Evolutionary conservation across 1,139 yeast genomes (phyloP).

Genomic region (Debaryomycetaceae sp.): DNA sequence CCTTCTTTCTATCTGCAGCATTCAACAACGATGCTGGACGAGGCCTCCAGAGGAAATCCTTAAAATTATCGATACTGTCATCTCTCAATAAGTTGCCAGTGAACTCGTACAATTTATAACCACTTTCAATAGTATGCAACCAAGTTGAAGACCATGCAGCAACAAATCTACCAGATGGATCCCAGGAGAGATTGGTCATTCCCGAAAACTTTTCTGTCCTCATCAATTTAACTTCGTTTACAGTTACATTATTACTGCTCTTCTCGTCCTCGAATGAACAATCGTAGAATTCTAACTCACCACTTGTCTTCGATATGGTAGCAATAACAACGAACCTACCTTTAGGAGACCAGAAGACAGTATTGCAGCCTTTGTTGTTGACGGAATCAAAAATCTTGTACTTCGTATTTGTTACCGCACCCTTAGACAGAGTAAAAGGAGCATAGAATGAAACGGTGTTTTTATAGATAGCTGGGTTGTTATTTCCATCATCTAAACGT

Average conservation of each 20-base stretch:
- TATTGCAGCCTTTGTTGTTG: conserved; percentile 65
- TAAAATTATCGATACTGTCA: conserved; percentile 78
- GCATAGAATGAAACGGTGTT: conserved; percentile 80
- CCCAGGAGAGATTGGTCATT: conserved; percentile 88
- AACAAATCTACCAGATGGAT: conserved; percentile 89
- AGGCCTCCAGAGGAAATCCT: conserved; percentile 95
- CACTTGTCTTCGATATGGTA: conserved; percentile 58
- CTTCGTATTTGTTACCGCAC: conserved; percentile 34
- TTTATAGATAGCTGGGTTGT: conserved; percentile 68
- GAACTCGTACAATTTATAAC: conserved; percentile 83
- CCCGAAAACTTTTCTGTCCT: conserved; percentile 69
- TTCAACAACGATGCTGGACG: conserved; percentile 80
- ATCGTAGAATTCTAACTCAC: conserved; percentile 85
- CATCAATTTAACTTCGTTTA: conserved; percentile 61
- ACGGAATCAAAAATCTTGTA: conserved; percentile 45
- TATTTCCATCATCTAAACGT: conserved; percentile 55
- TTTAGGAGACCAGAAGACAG: conserved; percentile 85
- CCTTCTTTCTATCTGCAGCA: conserved; percentile 81
- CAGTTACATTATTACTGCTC: conserved; percentile 35
- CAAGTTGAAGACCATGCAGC: conserved; percentile 87
- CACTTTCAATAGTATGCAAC: conserved; percentile 85
- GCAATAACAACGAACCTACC: conserved; percentile 88
- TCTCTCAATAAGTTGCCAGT: conserved; percentile 76
- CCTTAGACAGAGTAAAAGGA: conserved; percentile 90
- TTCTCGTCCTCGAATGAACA: conserved; percentile 72